Conservation (phyloP, 1,284 basidiomycete genomes). For the Trichosporon sp. region DNA sequence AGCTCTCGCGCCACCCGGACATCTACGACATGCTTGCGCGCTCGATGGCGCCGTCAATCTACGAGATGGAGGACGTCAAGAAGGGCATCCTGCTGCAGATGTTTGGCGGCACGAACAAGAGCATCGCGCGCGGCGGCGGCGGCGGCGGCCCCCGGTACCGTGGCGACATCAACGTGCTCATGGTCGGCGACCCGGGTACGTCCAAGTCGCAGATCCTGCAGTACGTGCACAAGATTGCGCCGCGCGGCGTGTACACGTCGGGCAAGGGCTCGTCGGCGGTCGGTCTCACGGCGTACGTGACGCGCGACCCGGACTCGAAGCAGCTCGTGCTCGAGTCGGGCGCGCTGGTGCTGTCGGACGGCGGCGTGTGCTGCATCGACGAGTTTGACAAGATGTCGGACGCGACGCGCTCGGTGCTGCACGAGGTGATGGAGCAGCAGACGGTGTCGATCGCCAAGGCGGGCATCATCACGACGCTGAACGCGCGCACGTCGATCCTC, state of each 20-base stretch:
- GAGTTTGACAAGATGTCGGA: conserved; percentile 99
- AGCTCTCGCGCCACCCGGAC: conserved; percentile 57
- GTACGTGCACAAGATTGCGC: conserved; percentile 99
- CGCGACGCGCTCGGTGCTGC: conserved; percentile 88
- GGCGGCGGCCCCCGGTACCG: conserved; percentile 92
- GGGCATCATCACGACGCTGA: conserved; percentile 96
- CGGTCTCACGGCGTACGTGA: conserved; percentile 96
- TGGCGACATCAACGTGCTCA: conserved; percentile 94
- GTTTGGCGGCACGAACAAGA: conserved; percentile 97
- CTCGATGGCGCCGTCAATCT: conserved; percentile 89
- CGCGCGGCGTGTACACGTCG: conserved; percentile 92
- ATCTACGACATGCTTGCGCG: conserved; percentile 82
- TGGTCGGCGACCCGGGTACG: conserved; percentile 98
- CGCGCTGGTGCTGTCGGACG: conserved; percentile 92
- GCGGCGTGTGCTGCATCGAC: conserved; percentile 98
- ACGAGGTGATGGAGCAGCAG: conserved; percentile 99
- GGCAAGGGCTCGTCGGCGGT: conserved; percentile 98
- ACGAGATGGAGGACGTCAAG: conserved; percentile 98
- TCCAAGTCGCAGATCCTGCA: conserved; percentile 92
- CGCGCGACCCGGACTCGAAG: conserved; percentile 94
- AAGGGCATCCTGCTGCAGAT: conserved; percentile 94
- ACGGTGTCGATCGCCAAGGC: conserved; percentile 99
- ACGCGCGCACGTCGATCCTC: conserved; percentile 92
- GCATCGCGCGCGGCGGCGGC: conserved; percentile 83
- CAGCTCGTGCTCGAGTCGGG: conserved; percentile 94